Percentiles rank a stretch among this genome's conserved stretches.
phyloP scores from a whole-genome alignment of 1,284 basidiomycete species.

The Tetrapyrgos nigripes region DNA sequence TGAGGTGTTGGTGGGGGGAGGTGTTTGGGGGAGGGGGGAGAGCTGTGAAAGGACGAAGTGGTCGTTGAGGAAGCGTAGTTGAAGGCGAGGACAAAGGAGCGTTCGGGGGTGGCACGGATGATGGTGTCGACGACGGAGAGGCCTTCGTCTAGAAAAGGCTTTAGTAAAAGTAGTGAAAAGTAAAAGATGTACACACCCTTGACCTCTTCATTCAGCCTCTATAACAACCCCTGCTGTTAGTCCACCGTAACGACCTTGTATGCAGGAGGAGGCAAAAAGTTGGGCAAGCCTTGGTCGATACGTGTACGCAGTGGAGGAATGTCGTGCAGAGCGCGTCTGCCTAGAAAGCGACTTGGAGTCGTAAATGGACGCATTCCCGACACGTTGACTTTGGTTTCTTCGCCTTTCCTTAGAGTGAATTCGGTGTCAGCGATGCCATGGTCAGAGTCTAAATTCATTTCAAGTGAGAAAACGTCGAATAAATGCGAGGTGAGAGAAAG shows the following conservation, averaged over 20 bases:
- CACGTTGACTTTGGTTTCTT: neutral
- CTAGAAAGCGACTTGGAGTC: too few species aligned
- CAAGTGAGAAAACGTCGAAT: too few species aligned
- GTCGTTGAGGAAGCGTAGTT: constrained; percentile 97
- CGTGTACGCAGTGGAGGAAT: constrained; percentile 66
- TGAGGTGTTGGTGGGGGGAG: constrained; percentile 32
- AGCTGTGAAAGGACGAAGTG: constrained; percentile 91
- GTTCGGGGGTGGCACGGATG: constrained; percentile 70
- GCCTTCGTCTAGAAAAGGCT: constrained; percentile 53
- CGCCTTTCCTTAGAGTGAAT: too few species aligned
- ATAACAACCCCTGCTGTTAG: constrained; percentile 82
- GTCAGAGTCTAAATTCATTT: too few species aligned
- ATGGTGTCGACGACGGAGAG: constrained; percentile 78
- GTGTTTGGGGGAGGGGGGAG: constrained; percentile 57
- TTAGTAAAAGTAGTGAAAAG: neutral
- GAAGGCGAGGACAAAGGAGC: constrained; percentile 76
- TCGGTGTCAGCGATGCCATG: too few species aligned
- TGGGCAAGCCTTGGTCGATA: constrained; percentile 71
- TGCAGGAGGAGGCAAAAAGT: constrained; percentile 74
- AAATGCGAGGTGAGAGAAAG: too few species aligned
- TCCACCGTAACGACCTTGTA: constrained; percentile 76
- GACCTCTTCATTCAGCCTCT: constrained; percentile 76
- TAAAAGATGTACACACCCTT: constrained; percentile 55
- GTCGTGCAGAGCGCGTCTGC: constrained; percentile 51
- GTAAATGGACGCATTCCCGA: neutral